Evolutionary conservation across 352 stramenopile genomes (phyloP).

Genomic region (Thraustochytrium sp.): DNA sequence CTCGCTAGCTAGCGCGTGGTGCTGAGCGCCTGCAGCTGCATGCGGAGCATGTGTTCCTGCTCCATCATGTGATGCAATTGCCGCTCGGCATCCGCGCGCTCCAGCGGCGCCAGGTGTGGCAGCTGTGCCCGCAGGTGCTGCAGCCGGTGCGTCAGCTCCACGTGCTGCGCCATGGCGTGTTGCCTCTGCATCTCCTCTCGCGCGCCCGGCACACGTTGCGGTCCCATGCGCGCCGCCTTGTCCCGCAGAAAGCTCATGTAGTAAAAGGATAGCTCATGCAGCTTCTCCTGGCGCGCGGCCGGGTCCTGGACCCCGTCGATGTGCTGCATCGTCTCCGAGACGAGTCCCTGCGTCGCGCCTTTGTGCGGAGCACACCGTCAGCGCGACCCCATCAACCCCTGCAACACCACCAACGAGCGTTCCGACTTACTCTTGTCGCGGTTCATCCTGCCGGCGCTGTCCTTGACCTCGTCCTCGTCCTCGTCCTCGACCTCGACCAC

Average conservation of each 20-base stretch:
- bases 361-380: neutral
- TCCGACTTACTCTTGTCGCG: too few relatives aligned
- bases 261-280: slow-evolving; percentile 38
- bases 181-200: too few relatives aligned
- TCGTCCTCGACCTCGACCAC: too few relatives aligned
- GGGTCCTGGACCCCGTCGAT: neutral
- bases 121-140: neutral
- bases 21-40: neutral
- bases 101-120: neutral
- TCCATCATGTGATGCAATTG: slow-evolving; percentile 21
- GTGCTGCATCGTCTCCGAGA: slow-evolving; percentile 12
- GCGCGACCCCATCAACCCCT: neutral
- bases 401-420: too few relatives aligned
- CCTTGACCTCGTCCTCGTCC: too few relatives aligned
- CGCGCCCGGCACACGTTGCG: neutral
- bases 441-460: too few relatives aligned
- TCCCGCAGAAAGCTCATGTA: slow-evolving; percentile 34
- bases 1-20: too few relatives aligned
- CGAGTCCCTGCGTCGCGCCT: neutral
- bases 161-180: slow-evolving; percentile 4
- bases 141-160: neutral
- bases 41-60: slow-evolving; percentile 1
- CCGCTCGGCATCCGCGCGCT: neutral
- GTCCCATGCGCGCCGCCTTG: neutral
- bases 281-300: neutral